These are phyloP conservation scores for Kalanchoe fedtschenkoi DNA, from an alignment of 164 flowering plant species.

Conservation along the genomic window DNA sequence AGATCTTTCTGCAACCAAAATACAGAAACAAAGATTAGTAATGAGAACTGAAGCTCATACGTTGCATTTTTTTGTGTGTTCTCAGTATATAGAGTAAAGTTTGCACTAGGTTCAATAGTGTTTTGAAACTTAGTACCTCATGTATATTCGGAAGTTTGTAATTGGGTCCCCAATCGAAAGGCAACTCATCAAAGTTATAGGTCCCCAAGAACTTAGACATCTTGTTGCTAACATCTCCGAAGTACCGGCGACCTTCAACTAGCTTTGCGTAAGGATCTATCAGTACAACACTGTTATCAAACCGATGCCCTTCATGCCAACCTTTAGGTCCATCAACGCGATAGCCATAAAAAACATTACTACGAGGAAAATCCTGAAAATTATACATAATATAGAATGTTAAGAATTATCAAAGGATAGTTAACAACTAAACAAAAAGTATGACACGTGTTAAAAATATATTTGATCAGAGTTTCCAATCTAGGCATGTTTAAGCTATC, in stretches of 20 bases:
- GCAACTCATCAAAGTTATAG: conserved; percentile 62
- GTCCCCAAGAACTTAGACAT: conserved; percentile 63
- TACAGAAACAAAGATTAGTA: background rate
- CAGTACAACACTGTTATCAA: conserved; percentile 57
- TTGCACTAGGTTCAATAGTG: no score
- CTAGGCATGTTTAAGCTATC: background rate
- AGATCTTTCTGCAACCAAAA: conserved; percentile 74
- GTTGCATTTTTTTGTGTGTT: background rate
- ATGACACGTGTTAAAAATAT: background rate
- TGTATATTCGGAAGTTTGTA: conserved; percentile 75
- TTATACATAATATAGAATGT: conserved; percentile 5
- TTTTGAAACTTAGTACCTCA: conserved; percentile 46
- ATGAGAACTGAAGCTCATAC: background rate
- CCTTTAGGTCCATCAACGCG: conserved; percentile 76
- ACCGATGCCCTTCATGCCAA: conserved; percentile 87
- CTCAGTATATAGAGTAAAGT: background rate
- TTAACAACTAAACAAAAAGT: background rate
- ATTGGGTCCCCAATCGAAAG: conserved; percentile 83
- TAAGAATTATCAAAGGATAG: background rate
- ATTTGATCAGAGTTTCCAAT: background rate
- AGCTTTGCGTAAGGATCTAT: conserved; percentile 93
- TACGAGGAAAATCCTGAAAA: conserved; percentile 61
- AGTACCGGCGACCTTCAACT: conserved; percentile 66
- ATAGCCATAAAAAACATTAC: conserved; percentile 77
- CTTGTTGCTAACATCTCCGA: conserved; percentile 59